Evolutionary conservation across 176 grass and related monocot genomes (phyloP).

Genomic region (Oryza meyeriana): DNA sequence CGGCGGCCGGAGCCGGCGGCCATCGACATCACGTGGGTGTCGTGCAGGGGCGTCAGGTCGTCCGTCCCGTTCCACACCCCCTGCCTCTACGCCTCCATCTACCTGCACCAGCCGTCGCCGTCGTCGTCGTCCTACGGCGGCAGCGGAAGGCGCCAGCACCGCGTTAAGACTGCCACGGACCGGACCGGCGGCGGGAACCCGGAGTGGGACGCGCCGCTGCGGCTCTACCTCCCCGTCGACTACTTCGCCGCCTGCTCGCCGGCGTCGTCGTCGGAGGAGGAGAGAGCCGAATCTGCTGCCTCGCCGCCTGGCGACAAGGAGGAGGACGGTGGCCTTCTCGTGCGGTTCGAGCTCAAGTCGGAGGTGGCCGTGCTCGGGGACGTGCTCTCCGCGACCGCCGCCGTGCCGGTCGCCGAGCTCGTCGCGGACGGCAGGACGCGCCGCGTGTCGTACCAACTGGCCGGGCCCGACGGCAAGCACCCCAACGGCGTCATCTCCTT

Average conservation of each 20-base stretch:
- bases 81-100: constrained; percentile 59
- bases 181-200: constrained; percentile 41
- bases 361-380: constrained; percentile 46
- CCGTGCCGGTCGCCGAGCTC: constrained; percentile 47
- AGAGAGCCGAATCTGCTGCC: no score
- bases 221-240: constrained; percentile 29
- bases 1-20: constrained; percentile 22
- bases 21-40: constrained; percentile 60
- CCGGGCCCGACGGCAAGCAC: constrained; percentile 33
- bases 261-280: neutral
- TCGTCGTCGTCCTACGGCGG: neutral
- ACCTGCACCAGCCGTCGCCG: constrained; percentile 2
- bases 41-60: constrained; percentile 50
- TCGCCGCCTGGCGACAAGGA: neutral
- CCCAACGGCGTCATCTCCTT: constrained; percentile 54
- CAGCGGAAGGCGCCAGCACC: constrained; percentile 24
- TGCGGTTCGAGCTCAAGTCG: constrained; percentile 65
- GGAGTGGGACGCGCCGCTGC: constrained; percentile 65
- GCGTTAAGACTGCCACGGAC: constrained; percentile 57
- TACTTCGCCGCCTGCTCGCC: neutral
- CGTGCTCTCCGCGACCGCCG: constrained; percentile 47
- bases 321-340: neutral
- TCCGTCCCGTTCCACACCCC: constrained; percentile 51
- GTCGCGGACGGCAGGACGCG: constrained; percentile 34
- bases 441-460: constrained; percentile 52